Conservation (phyloP, 1,284 basidiomycete genomes). For the Ganoderma lucidum region DNA sequence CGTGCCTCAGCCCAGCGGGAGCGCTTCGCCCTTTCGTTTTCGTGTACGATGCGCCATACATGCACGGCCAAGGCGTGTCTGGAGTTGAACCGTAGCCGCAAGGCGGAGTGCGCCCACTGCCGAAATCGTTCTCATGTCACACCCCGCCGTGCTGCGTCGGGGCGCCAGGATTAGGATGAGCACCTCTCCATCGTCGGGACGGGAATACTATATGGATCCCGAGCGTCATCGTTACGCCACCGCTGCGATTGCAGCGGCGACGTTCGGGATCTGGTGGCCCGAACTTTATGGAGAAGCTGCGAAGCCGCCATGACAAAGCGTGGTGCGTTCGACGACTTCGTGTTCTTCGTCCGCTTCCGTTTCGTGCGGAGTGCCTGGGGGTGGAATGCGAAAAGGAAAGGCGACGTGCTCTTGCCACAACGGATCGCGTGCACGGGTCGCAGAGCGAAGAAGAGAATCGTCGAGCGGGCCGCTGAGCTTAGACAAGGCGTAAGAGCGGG, state of each 20-base stretch:
- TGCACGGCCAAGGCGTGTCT: not conserved
- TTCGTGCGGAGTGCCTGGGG: not conserved
- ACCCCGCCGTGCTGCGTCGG: conserved; percentile 7
- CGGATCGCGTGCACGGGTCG: not conserved
- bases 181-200: not conserved
- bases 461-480: not conserved
- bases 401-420: not conserved
- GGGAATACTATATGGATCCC: conserved; percentile 1
- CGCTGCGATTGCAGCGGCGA: not conserved
- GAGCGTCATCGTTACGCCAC: not conserved
- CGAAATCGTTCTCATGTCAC: not conserved
- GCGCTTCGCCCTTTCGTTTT: not conserved
- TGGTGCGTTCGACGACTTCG: not conserved
- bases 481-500: not conserved
- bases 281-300: not conserved
- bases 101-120: not conserved
- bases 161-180: not conserved
- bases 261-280: conserved; percentile 2
- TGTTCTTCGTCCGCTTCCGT: not conserved
- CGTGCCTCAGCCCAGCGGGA: not conserved
- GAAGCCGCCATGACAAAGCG: not conserved
- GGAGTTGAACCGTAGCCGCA: not conserved
- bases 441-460: conserved; percentile 2
- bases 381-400: not conserved
- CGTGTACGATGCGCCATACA: not conserved